Conservation (phyloP, 2,329 filamentous ascomycete genomes). For the Penicillium sp. region DNA sequence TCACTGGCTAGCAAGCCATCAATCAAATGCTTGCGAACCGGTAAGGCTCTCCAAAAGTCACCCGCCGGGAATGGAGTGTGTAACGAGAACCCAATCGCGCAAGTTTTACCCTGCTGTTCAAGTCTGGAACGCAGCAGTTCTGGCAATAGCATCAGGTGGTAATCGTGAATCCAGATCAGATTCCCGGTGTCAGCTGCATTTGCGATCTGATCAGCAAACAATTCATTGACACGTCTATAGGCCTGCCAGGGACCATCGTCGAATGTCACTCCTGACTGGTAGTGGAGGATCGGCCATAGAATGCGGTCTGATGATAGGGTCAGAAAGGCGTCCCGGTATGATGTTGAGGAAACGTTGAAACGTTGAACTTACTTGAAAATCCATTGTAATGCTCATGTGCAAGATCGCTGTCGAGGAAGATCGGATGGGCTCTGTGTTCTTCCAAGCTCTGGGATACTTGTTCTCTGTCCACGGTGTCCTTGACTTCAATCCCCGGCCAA, state of each 20-base stretch:
- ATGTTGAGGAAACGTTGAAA: neutral
- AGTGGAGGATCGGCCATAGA: conserved; percentile 95
- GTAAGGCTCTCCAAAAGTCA: conserved; percentile 88
- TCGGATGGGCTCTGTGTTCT: conserved; percentile 78
- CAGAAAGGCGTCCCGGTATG: neutral
- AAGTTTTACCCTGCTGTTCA: conserved; percentile 69
- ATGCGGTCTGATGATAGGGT: conserved; percentile 69
- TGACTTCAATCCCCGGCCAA: conserved; percentile 87
- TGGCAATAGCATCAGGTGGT: conserved; percentile 89
- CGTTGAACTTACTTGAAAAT: conserved; percentile 72
- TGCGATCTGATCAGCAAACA: conserved; percentile 81
- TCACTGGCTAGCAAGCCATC: conserved; percentile 82
- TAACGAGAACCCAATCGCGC: conserved; percentile 92
- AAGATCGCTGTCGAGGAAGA: conserved; percentile 84
- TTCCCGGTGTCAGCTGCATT: conserved; percentile 83
- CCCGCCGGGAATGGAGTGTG: conserved; percentile 91
- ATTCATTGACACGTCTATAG: conserved; percentile 82
- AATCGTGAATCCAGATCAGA: conserved; percentile 92
- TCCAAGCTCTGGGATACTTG: conserved; percentile 71
- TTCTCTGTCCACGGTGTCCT: conserved; percentile 68
- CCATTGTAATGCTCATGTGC: conserved; percentile 94
- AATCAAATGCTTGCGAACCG: conserved; percentile 79
- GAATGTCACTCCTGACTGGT: conserved; percentile 92
- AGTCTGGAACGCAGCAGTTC: conserved; percentile 80
- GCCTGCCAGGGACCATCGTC: conserved; percentile 85